Percentiles rank a stretch among this genome's conserved stretches.
phyloP scores from a whole-genome alignment of 140 eudicot genomes.

The Bidens hawaiensis region DNA sequence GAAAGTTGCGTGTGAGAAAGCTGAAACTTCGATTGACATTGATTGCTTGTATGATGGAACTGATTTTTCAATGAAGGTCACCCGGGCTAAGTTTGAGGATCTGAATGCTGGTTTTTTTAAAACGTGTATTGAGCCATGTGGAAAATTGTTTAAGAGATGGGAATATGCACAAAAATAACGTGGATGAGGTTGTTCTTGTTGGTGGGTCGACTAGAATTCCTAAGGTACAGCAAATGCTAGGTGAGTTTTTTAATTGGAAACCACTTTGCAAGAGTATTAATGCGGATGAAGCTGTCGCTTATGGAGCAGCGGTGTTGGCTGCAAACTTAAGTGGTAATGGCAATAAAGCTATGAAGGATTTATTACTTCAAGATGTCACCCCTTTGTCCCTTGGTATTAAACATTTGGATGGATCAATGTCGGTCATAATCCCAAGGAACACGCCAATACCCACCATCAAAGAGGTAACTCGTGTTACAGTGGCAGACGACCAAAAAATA shows the following conservation, averaged over 20 bases:
- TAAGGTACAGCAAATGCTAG: no score
- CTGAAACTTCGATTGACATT: no score
- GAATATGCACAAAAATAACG: background rate
- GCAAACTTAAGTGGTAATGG: no score
- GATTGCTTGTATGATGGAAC: no score
- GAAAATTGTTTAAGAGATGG: no score
- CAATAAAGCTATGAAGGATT: no score
- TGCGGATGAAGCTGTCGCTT: slow-evolving; percentile 1
- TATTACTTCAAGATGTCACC: background rate
- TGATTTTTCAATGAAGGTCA: no score
- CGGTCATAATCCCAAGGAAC: background rate
- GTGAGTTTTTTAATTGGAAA: no score
- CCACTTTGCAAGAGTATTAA: no score
- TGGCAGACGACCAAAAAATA: background rate
- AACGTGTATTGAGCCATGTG: slow-evolving; percentile 1
- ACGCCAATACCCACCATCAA: background rate
- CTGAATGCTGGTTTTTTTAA: background rate
- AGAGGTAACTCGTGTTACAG: background rate
- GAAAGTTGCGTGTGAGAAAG: no score
- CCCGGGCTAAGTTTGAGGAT: no score
- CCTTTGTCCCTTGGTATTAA: background rate
- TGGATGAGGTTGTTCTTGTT: background rate
- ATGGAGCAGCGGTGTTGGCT: background rate
- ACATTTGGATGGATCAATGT: background rate
- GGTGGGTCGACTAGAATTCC: background rate